Evolutionary conservation across 495 filamentous ascomycete genomes (phyloP), one percentile per base, ranked within the genome.

Genomic region (Talaromyces thailandensis): DNA sequence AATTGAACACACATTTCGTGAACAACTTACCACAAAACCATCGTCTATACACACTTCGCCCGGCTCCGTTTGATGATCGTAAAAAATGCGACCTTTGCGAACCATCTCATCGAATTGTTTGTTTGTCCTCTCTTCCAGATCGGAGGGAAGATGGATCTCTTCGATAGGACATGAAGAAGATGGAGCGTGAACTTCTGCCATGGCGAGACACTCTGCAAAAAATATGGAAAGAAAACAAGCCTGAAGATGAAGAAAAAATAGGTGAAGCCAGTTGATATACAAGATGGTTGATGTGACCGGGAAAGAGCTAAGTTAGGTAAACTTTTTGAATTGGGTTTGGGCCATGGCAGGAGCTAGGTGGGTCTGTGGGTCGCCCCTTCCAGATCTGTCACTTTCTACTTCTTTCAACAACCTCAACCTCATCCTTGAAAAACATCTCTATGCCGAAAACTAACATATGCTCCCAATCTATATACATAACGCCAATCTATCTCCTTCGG

Each of bases 61-160:
- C 4, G 59, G 59, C n/a, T 61, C 23, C 0, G 24, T 50, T 18
- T 61, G 59, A 7, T 51, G 59, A 29, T 61, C 59, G 25, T 61
- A 61, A 18, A 61, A 61, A 12, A 61, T 61, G 21, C 59, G 59
- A 16, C 59, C 59, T 25, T 61, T 61, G 21, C 28, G 24, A 23
- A 61, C 59, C 59, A 61, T 61, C 18, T 51, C 43, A 31, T 61
- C 59, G 59, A 61, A 61, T 52, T 61, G 59, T 18, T 11, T 32
- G 18, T 51, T 51, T 9, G 59, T 61, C 14, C 28, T 16, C n/a
- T 51, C 59, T 61, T 61, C 59, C 6, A 61, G 59, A 23, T 61
- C 59, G 9, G 37, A 4, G 16, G 59, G 59, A 51, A 61, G 59
- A 16, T 25, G n/a, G 28, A 52, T 61, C 6, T 61, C 59, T 23